Evolutionary conservation across 495 filamentous ascomycete species (phyloP).

Genomic region (Trichoderma erinaceum): DNA sequence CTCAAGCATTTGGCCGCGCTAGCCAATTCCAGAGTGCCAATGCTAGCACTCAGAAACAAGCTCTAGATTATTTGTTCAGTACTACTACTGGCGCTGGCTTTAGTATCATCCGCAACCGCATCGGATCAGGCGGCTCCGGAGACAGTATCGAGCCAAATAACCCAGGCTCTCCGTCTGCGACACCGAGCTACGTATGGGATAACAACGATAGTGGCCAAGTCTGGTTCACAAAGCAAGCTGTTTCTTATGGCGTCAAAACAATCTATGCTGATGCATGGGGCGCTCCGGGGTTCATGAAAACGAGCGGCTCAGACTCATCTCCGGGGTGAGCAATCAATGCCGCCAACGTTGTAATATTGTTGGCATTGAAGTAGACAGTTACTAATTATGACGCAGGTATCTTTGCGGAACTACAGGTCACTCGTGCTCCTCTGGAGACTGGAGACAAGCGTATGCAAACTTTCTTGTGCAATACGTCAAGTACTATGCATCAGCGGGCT

Average conservation of each 20-base stretch:
- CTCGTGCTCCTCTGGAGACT: constrained; percentile 43
- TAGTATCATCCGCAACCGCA: constrained; percentile 47
- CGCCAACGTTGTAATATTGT: neutral
- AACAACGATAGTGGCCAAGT: constrained; percentile 43
- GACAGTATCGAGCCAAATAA: constrained; percentile 38
- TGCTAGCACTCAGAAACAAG: constrained; percentile 28
- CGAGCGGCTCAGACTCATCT: constrained; percentile 36
- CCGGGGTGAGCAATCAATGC: constrained; percentile 29
- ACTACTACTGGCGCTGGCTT: constrained; percentile 44
- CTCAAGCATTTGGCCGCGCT: constrained; percentile 31
- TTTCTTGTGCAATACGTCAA: constrained; percentile 49
- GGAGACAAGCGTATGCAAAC: constrained; percentile 51
- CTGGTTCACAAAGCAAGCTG: constrained; percentile 44
- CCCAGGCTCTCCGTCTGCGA: constrained; percentile 29
- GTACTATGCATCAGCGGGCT: constrained; percentile 40
- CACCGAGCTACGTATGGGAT: constrained; percentile 41
- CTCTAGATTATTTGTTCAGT: constrained; percentile 45
- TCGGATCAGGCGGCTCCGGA: constrained; percentile 29
- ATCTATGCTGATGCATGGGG: constrained; percentile 53
- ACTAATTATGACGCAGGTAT: neutral
- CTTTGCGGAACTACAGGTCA: constrained; percentile 45
- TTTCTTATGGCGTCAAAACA: constrained; percentile 35
- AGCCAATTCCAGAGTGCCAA: constrained; percentile 37
- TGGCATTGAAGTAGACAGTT: neutral
- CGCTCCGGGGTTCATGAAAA: constrained; percentile 55